Percentiles rank a stretch among this genome's conserved stretches.
phyloP scores from a whole-genome alignment of 441 rosid species.

The Aleurites moluccanus region DNA sequence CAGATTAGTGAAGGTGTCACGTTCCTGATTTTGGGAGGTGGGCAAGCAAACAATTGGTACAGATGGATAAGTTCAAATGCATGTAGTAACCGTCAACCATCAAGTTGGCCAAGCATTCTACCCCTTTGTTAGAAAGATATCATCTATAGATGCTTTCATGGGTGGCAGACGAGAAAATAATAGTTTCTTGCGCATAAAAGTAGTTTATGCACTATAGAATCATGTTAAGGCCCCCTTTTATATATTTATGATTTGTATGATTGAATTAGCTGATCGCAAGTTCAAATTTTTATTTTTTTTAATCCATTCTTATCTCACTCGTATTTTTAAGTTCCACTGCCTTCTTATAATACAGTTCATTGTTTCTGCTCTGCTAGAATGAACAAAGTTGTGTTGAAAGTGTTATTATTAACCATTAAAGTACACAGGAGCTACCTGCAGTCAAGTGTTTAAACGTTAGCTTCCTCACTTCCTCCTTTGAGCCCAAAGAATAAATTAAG shows the following conservation, averaged over 20 bases:
- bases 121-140: neutral
- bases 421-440: neutral
- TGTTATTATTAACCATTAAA: neutral
- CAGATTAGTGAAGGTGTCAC: conserved; percentile 35
- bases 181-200: neutral
- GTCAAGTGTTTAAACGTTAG: neutral
- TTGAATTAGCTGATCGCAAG: no score
- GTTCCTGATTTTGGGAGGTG: neutral
- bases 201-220: neutral
- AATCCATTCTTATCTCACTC: neutral
- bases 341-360: neutral
- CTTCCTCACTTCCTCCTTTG: neutral
- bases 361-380: neutral
- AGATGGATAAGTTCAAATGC: neutral
- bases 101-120: neutral
- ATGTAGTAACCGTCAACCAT: neutral
- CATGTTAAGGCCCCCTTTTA: neutral
- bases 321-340: neutral
- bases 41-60: neutral
- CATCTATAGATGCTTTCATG: neutral
- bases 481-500: neutral
- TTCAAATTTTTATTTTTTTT: neutral
- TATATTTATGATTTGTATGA: neutral
- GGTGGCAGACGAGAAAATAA: neutral
- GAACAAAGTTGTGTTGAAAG: neutral